phyloP scores from a whole-genome alignment of 2,329 filamentous ascomycete species.

The Colletotrichum australisinense region DNA sequence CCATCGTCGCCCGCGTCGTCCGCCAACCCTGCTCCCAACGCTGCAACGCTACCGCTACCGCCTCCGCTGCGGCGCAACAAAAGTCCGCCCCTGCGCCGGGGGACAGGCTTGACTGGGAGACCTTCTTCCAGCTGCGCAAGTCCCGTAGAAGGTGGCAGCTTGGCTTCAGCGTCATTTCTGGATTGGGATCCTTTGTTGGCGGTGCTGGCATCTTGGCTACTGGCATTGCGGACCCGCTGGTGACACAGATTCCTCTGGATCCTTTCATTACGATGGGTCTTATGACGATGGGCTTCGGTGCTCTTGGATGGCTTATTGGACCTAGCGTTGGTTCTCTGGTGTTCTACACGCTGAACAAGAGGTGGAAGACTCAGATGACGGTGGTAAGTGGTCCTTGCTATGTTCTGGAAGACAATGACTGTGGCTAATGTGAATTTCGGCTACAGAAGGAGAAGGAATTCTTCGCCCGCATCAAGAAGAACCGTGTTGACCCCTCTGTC shows the following conservation, averaged over 20 bases:
- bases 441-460: conserved; percentile 90
- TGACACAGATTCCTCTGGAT: conserved; percentile 83
- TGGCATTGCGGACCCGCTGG: conserved; percentile 77
- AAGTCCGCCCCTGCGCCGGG: conserved; percentile 32
- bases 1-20: conserved; percentile 39
- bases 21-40: conserved; percentile 34
- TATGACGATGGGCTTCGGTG: conserved; percentile 80
- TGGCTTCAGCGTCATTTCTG: conserved; percentile 76
- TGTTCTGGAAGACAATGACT: background rate
- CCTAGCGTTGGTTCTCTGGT: conserved; percentile 83
- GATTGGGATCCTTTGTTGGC: conserved; percentile 69
- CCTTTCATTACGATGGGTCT: conserved; percentile 87
- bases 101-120: conserved; percentile 82
- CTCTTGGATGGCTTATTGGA: conserved; percentile 88
- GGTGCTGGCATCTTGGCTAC: conserved; percentile 76
- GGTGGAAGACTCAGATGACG: conserved; percentile 78
- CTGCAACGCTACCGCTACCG: conserved; percentile 26
- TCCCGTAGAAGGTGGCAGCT: conserved; percentile 87
- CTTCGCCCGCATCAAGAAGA: conserved; percentile 89
- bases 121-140: conserved; percentile 90
- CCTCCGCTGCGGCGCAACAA: conserved; percentile 27
- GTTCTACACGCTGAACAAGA: conserved; percentile 81
- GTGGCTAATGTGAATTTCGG: conserved; percentile 12
- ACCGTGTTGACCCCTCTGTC: conserved; percentile 89
- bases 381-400: conserved; percentile 58